Percentiles rank a stretch among this genome's conserved stretches.
Evolutionary conservation across 306 rosid species (phyloP).

Genomic region (Crataegus laevigata): DNA sequence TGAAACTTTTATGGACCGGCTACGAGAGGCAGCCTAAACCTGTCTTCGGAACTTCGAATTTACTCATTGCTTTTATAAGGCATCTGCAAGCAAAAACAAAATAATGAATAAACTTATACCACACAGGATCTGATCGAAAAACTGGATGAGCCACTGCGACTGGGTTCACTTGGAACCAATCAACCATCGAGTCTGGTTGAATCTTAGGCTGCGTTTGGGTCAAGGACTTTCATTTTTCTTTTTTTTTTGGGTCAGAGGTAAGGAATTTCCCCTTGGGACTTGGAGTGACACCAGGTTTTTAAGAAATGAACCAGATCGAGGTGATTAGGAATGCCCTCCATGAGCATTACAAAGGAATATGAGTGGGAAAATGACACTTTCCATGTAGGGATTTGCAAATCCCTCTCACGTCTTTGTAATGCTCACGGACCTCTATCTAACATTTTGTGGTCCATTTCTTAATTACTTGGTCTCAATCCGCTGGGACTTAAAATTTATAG

Average conservation of each 20-base stretch:
- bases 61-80: slow-evolving; percentile 15
- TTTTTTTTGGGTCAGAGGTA: background rate
- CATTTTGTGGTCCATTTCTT: too few species aligned
- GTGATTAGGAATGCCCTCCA: background rate
- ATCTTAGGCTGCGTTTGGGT: background rate
- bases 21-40: slow-evolving; percentile 15
- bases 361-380: too few species aligned
- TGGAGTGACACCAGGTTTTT: background rate
- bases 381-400: too few species aligned
- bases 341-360: too few species aligned
- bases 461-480: too few species aligned
- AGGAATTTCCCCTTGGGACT: background rate
- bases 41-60: slow-evolving; percentile 4
- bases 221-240: too few species aligned
- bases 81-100: slow-evolving; percentile 33
- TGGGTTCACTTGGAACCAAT: background rate
- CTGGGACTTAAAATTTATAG: too few species aligned
- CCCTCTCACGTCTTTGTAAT: too few species aligned
- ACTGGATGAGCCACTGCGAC: background rate
- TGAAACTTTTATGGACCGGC: slow-evolving; percentile 11
- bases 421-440: too few species aligned
- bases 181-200: background rate
- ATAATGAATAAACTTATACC: background rate
- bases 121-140: background rate
- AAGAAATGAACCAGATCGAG: background rate